Evolutionary conservation across 1,284 basidiomycete genomes (phyloP), one percentile per base, ranked within the genome.

Genomic region (Cryptococcus sp.): DNA sequence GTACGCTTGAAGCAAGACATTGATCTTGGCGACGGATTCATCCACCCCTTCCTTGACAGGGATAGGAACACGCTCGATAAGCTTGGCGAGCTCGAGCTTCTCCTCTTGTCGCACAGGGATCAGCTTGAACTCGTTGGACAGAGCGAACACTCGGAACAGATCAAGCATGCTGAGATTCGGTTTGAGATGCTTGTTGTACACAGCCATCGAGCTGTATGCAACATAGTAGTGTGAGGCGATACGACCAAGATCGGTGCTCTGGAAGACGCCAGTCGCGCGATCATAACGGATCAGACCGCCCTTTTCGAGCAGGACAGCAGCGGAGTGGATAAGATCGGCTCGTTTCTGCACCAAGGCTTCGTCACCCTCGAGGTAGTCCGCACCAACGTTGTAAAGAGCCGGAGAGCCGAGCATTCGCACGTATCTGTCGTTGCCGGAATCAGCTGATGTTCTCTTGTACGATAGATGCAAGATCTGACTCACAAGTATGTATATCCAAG

Each of bases 141-240:
- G 83, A 0, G 94, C 93, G 74, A 99, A 99, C 8, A 99, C 91
- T 47, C 94, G 85, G 85, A 98, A 96, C 5, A 99, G 81, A 77
- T 99, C 96, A 67, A 99, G 83, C 50, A 85, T 86, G 25, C 88
- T 87, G 86, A 97, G 91, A 10, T 88, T 88, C 7, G 91, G 86
- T 58, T 89, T 86, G 65, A 99, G 81, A 78, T 98, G 93, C 76
- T 96, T 91, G 78, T 97, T 97, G 80, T 98, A 99, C 0, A 89
- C 90, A 65, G 90, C 86, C 96, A 99, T 99, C 58, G 93, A 97
- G 69, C 88, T 88, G 78, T 98, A 89, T 0, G 93, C 91, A 65
- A 99, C 90, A 75, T 99, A 99, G 80, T 93, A 99, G 77, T 99
- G 89, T 23, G 92, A 95, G 0, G 94, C 93, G 69, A 99, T 98